Base-by-base conservation (phyloP, 2,329 filamentous ascomycete species). In the Pseudopyrenochaeta lycopersici region DNA sequence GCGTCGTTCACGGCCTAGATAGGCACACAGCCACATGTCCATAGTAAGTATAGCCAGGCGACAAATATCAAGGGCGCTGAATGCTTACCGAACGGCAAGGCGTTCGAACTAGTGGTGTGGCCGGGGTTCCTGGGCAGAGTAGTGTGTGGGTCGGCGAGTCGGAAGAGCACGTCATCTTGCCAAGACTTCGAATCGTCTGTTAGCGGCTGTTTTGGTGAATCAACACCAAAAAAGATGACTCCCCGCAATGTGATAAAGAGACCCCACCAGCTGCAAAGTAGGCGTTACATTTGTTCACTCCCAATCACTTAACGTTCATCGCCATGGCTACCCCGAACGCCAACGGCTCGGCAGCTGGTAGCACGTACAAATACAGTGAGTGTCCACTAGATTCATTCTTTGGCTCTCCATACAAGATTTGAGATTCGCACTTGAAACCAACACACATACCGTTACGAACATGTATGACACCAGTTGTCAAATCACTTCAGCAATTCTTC, bases 151-250 rank as follows among this genome's bases (percentile, higher is more conserved):
- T 27, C 23, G 23, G 23, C 23, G 35, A 46, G 46, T 47, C 30
- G 38, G 48, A 21, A 17, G 53, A 67, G 64, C 66, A 68, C 69
- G 70, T 70, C 68, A 68, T 72, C 45, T 27, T 39, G 66, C 66
- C 63, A 68, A 68, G 67, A 46, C 46, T 44, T 53, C 40, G 48
- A 41, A 58, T 58, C 58, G 56, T 56, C 54, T 54, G 60, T 57
- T 72, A 70, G 68, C 60, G 69, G 58, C 49, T 42, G 51, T 49
- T 53, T 39, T 49, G 42, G 55, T 63, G 65, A 60, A 64, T 61
- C 56, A 59, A 57, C 43, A 49, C 46, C 38, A 51, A 50, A 56
- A 58, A 60, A 49, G 42, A 64, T 66, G 65, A 67, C 66, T 67
- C 64, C 59, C 56, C 63, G 55, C 65, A 57, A 64, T 56, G 67